Evolutionary conservation across 441 rosid species (phyloP).

Genomic region (Pelargonium citronellum): DNA sequence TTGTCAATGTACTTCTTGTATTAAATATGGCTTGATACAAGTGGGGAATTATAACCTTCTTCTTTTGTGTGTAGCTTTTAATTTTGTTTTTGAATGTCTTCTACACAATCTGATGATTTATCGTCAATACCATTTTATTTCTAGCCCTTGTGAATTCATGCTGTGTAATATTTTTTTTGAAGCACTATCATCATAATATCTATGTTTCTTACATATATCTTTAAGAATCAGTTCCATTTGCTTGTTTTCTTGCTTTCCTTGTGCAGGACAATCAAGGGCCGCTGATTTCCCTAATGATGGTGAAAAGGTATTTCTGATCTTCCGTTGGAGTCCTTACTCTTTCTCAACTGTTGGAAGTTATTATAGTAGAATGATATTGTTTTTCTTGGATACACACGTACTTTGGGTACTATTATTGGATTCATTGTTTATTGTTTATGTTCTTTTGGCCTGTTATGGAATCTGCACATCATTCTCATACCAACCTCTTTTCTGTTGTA

Average conservation of each 20-base stretch:
- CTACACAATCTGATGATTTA: not conserved
- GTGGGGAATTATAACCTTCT: too few relatives aligned
- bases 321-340: not conserved
- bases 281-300: slow-evolving; percentile 61
- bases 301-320: slow-evolving; percentile 53
- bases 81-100: not conserved
- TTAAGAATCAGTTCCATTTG: slow-evolving; percentile 14
- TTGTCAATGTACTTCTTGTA: too few relatives aligned
- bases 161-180: not conserved
- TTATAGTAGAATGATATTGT: not conserved
- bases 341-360: slow-evolving; percentile 1
- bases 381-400: not conserved
- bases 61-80: too few relatives aligned
- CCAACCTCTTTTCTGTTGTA: slow-evolving; percentile 1
- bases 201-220: not conserved
- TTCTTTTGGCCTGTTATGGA: not conserved
- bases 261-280: slow-evolving; percentile 73
- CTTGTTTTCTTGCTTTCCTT: slow-evolving; percentile 25
- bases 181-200: not conserved
- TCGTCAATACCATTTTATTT: not conserved
- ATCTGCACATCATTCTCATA: not conserved
- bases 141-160: not conserved
- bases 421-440: slow-evolving; percentile 5
- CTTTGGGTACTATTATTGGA: not conserved
- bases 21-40: too few relatives aligned